These are phyloP conservation scores for Euphorbia schlechtendalii DNA, from an alignment of 441 rosid species.

Conservation along the genomic window DNA sequence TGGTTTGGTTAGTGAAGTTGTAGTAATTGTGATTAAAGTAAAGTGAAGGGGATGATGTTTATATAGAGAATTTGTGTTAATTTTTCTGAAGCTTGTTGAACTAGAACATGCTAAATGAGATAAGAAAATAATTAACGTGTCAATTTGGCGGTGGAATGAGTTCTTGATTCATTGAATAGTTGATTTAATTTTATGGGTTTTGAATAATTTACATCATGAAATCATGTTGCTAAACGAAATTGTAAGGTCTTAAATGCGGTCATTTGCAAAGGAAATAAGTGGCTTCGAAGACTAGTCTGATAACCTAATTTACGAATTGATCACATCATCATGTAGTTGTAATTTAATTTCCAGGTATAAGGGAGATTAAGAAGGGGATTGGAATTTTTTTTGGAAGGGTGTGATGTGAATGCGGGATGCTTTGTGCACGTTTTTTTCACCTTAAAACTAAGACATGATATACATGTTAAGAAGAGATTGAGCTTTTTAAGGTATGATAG, in stretches of 20 bases:
- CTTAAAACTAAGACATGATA: too few relatives aligned
- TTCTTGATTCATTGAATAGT: not conserved
- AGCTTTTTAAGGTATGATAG: too few relatives aligned
- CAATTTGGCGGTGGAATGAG: not conserved
- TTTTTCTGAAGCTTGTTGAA: slow-evolving; percentile 22
- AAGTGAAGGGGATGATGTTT: slow-evolving; percentile 7
- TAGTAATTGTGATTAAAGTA: not conserved
- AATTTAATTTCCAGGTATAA: not conserved
- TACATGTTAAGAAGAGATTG: too few relatives aligned
- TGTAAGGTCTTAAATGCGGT: not conserved
- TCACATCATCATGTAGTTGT: not conserved
- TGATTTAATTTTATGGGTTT: not conserved
- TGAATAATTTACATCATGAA: not conserved
- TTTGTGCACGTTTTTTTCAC: too few relatives aligned
- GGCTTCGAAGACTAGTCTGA: slow-evolving; percentile 5
- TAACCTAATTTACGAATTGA: slow-evolving; percentile 18
- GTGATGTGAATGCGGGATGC: too few relatives aligned
- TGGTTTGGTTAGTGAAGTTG: not conserved
- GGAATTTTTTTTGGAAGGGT: too few relatives aligned
- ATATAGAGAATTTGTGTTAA: slow-evolving; percentile 5
- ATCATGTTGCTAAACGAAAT: not conserved
- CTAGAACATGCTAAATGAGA: slow-evolving; percentile 15
- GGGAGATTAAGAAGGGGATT: too few relatives aligned
- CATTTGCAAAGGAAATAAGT: not conserved
- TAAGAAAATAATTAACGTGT: slow-evolving; percentile 4